Evolutionary conservation across 2,329 filamentous ascomycete genomes (phyloP), one percentile per base, ranked within the genome.

Genomic region (Didymella keratinophila): DNA sequence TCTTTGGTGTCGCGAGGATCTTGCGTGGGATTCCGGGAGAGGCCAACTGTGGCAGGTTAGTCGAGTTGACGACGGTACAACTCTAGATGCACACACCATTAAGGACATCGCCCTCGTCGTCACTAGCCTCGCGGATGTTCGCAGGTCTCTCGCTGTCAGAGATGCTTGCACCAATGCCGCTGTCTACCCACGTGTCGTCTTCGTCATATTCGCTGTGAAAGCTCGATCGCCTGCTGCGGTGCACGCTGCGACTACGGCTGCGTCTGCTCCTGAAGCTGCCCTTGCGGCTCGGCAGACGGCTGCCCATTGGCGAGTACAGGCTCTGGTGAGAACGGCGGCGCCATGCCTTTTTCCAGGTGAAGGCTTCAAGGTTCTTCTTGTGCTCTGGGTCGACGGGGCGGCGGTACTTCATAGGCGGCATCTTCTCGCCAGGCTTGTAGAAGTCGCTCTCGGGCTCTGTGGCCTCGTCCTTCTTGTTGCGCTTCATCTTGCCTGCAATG

Each of bases 351-450:
- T 73, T 72, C 66, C 81, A 83, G 56, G 63, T 77, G 71, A 82
- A 83, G 14, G 79, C 67, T 63, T 83, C 81, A 36, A 83, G 75
- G 45, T 77, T 75, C 64, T 80, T 80, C 68, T 81, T 82, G 77
- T 83, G 81, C 64, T 81, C 78, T 41, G 81, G 81, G 57, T 78
- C 78, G 41, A 82, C 80, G 10, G 79, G 78, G 25, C 78, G 75
- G 41, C 81, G 77, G 68, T 83, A 83, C 63, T 83, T 83, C 18
- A 80, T 71, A 21, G 78, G 77, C 4, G 81, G 81, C 79, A 83
- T 82, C 57, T 80, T 77, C 72, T 83, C 81, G 68, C 80, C 81
- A 7, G 81, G 81, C 68, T 80, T 78, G 73, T 83, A 83, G 63
- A 81, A 78, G 58, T 80, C 79, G 66, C 73, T 77, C 20, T 80